Evolutionary conservation across 768 basidiomycete species (phyloP), one percentile per base, ranked within the genome.

Genomic region (Serendipita sp.): DNA sequence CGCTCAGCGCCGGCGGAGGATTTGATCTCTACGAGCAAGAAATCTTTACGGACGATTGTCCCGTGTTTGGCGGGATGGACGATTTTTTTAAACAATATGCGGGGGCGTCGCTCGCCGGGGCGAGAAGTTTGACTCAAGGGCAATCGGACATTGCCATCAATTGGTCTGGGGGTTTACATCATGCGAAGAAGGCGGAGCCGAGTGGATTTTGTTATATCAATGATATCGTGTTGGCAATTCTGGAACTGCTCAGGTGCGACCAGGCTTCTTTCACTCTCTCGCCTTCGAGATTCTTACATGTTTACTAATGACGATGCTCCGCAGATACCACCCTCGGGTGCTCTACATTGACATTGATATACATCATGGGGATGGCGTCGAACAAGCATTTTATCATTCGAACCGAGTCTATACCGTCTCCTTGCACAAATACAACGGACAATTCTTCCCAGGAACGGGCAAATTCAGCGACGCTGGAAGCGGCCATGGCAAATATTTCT

Each of bases 311-410:
- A n/a, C n/a, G n/a, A n/a, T n/a, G n/a, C n/a, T n/a, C n/a, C n/a
- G n/a, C 65, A 97, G 95, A 70, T 85, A 88, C 69, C 89, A 93
- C 67, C 87, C 95, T 4, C 84, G 95, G 17, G 95, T 99, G 2
- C 77, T 99, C 5, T 99, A 99, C 71, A 92, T 99, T 68, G 95
- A 99, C 75, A 99, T 99, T 66, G 95, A 99, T 70, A 97, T 98
- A 62, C 95, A 99, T 72, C 95, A 99, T 68, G 95, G 95, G 5
- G 95, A 99, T 69, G 95, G 95, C 24, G 96, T 99, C 2, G 92
- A 99, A 70, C 87, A 95, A 64, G 96, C 95, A 0, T 98, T 99
- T 73, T 99, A 95, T 74, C 87, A 95, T 67, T 88, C 91, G 42
- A 93, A 99, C 69, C 85, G 95, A n/a, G 95, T 99, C 66, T 87